Conservation (phyloP, 305 asterid species). For the Coffea humblotiana region DNA sequence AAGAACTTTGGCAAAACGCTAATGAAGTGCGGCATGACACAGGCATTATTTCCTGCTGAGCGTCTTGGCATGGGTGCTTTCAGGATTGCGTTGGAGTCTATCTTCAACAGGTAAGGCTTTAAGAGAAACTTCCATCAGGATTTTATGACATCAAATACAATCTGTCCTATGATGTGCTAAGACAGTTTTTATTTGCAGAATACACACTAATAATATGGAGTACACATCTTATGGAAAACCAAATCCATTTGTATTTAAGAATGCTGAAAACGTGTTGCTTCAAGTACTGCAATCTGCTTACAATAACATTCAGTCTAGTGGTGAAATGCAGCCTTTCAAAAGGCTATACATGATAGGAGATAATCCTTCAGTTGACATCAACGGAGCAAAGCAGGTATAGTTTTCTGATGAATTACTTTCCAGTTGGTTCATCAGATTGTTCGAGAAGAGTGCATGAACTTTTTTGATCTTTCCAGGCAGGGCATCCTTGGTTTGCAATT, state of each 20-base stretch:
- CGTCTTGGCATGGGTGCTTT: slow-evolving; percentile 99
- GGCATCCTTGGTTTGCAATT: slow-evolving; percentile 86
- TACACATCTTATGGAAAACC: slow-evolving; percentile 89
- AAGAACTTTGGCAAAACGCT: slow-evolving; percentile 20
- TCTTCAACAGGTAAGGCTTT: slow-evolving; percentile 71
- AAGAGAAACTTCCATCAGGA: background rate
- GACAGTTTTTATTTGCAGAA: slow-evolving; percentile 39
- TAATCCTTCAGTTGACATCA: slow-evolving; percentile 80
- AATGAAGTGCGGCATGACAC: slow-evolving; percentile 32
- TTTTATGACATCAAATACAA: background rate
- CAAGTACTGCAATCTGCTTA: slow-evolving; percentile 40
- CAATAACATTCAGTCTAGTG: slow-evolving; percentile 22
- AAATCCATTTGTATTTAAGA: slow-evolving; percentile 64
- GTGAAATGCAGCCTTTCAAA: slow-evolving; percentile 38
- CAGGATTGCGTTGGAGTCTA: slow-evolving; percentile 84
- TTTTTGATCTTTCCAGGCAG: slow-evolving; percentile 48
- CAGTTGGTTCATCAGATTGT: background rate
- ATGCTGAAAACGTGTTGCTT: slow-evolving; percentile 65
- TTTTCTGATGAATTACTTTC: slow-evolving; percentile 16
- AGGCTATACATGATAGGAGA: slow-evolving; percentile 90
- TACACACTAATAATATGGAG: slow-evolving; percentile 55
- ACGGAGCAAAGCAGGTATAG: slow-evolving; percentile 78
- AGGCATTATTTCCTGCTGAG: slow-evolving; percentile 89
- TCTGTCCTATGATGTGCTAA: background rate
- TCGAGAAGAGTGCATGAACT: slow-evolving; percentile 10